Evolutionary conservation across 371 early-diverging fungal genomes (phyloP), one percentile per base, ranked within the genome.

Genomic region (Chytridium lagenaria): DNA sequence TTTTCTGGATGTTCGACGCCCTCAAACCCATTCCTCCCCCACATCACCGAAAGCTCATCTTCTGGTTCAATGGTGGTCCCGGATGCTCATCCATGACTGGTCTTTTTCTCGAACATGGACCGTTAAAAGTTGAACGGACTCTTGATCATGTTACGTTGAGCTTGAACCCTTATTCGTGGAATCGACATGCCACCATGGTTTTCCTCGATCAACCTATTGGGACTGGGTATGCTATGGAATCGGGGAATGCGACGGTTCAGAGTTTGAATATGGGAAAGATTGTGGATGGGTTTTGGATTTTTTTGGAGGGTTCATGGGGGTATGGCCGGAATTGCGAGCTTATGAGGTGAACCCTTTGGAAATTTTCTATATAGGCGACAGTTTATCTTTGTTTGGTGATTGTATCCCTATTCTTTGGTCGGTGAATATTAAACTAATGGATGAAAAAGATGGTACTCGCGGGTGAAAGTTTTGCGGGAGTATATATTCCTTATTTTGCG

Each of bases 51-150:
- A 69, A 77, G 40, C 71, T 91, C 92, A 83, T 95, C 40, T 85
- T 94, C 51, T 95, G 95, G 95, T 71, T 95, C n/a, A 95, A 95
- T 78, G 95, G 95, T 67, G 93, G 94, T 1, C 86, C 86, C 23
- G 86, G 82, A 28, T 84, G 82, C 67, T 81, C 77, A 67, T 93
- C 93, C 74, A 90, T 93, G 86, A 94, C 93, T 80, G 95, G 95
- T 34, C 77, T 93, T 72, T 91, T 94, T 78, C 80, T 95, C 51
- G 95, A 94, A 75, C 89, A 90, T 69, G 95, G 94, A n/a, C 93
- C 93, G 15, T 88, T 87, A 66, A 85, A 88, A 49, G 86, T 90
- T 5, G 22, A 51, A 7, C 26, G 52, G 5, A 64, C 55, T 26
- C 26, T 26, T 5, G 55, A 26, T 10, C 26, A 10, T 5, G 7